Evolutionary conservation across 2,329 filamentous ascomycete genomes (phyloP).

Genomic region (Pseudocercospora pini-densiflorae): DNA sequence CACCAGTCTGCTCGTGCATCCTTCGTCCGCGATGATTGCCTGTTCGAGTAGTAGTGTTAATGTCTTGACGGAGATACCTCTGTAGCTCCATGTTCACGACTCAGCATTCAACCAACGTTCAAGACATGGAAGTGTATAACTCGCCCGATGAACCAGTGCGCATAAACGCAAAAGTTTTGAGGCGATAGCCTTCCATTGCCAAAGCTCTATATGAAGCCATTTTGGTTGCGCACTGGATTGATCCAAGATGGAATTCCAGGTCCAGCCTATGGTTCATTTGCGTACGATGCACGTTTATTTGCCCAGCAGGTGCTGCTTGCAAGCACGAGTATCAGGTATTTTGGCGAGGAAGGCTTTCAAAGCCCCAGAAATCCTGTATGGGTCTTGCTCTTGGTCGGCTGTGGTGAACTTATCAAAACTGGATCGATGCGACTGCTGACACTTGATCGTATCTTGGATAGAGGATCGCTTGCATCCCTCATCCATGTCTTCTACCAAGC

Average conservation of each 20-base stretch:
- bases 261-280: background rate
- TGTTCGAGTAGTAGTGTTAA: background rate
- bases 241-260: background rate
- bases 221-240: background rate
- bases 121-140: background rate
- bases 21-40: background rate
- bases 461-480: background rate
- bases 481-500: constrained; percentile 20
- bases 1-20: background rate
- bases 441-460: background rate
- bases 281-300: background rate
- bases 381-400: background rate
- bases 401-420: background rate
- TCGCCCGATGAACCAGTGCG: background rate
- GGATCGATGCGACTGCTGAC: background rate
- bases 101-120: background rate
- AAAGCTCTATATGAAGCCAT: background rate
- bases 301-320: background rate
- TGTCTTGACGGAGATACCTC: background rate
- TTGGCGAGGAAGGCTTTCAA: background rate
- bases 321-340: background rate
- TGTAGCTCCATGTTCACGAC: background rate
- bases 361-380: background rate
- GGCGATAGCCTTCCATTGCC: background rate
- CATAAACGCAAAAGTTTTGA: background rate